Percentiles rank a stretch among this genome's conserved stretches.
Conservation (phyloP, 2,329 filamentous ascomycete genomes). For the Dothidotthia symphoricarpi region DNA sequence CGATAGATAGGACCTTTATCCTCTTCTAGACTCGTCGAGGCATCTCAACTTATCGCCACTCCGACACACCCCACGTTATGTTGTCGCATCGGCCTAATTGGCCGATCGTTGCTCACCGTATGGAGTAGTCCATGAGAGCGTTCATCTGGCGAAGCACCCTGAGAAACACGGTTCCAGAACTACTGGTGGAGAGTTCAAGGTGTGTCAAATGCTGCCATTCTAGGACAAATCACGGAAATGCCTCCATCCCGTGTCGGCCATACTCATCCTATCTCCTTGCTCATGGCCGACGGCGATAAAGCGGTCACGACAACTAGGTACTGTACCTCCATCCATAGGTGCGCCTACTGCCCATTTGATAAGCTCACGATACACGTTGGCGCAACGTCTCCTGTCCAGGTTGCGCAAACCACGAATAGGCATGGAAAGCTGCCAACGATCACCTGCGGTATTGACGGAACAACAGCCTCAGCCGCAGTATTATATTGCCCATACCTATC, state of each 20-base stretch:
- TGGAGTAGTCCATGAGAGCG: slow-evolving; percentile 7
- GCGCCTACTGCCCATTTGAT: slow-evolving; percentile 7
- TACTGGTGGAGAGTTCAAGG: neutral
- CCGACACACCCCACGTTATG: slow-evolving; percentile 24
- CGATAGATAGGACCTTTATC: slow-evolving; percentile 1
- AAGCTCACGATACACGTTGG: slow-evolving; percentile 5
- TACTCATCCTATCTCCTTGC: too few species aligned
- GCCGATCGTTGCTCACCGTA: slow-evolving; percentile 6
- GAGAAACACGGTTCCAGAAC: neutral
- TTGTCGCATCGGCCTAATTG: slow-evolving; percentile 14
- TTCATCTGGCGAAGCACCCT: slow-evolving; percentile 9
- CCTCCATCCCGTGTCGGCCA: slow-evolving; percentile 4
- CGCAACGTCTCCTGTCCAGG: neutral
- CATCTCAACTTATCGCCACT: slow-evolving; percentile 22
- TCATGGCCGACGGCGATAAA: slow-evolving; percentile 23
- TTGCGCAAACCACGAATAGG: neutral
- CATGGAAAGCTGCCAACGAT: slow-evolving; percentile 5
- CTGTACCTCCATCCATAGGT: slow-evolving; percentile 4
- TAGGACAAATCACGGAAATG: slow-evolving; percentile 10
- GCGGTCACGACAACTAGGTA: slow-evolving; percentile 17
- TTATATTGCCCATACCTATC: too few species aligned
- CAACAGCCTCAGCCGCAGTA: slow-evolving; percentile 3
- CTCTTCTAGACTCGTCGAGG: neutral
- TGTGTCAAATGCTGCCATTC: slow-evolving; percentile 11
- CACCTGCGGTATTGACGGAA: slow-evolving; percentile 1